Evolutionary conservation across 139 green algal species (phyloP), one percentile per base, ranked within the genome.

Genomic region (Picochlorum sp.): DNA sequence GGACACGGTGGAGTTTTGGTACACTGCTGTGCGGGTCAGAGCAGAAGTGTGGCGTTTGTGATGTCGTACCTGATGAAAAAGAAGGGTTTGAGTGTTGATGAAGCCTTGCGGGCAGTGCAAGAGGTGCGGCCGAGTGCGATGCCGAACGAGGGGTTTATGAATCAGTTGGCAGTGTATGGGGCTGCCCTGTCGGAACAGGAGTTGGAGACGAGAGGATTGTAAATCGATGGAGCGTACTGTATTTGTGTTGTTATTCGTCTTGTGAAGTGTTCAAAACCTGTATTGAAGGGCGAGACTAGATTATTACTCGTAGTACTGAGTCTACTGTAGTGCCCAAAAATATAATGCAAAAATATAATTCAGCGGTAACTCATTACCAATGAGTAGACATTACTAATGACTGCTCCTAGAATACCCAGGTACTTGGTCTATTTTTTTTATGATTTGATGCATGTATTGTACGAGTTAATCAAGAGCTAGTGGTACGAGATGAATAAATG

Each of bases 21-120:
- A 47, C 89, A 97, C 77, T 96, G 89, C 74, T 82, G 78, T 57
- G 85, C 89, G 50, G 89, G 89, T 47, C 82, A 84, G 67, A 84
- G 63, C 36, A 72, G 89, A 33, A 86, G 70, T 13, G 82, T 83
- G n/a, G 78, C 89, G 1, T 67, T 96, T 25, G 73, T 70, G 74
- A 63, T 71, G 1, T 57, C 57, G 1, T 47, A 65, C 40, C 50
- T 74, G 5, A 51, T 75, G n/a, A 31, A 33, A 25, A 9, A 28
- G 32, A 18, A 64, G 9, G 31, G 66, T 22, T 28, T 65, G 43
- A 13, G 26, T 0, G 26, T 70, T 26, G 31, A 49, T 22, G 56
- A 64, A 7, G 85, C 86, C 3, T 68, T 87, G 58, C 62, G 55
- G n/a, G 30, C 60, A 28, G 63, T 85, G 7, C 44, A 45, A 5